Evolutionary conservation across 2,329 filamentous ascomycete genomes (phyloP).

Genomic region (Epichloe coenophiala): DNA sequence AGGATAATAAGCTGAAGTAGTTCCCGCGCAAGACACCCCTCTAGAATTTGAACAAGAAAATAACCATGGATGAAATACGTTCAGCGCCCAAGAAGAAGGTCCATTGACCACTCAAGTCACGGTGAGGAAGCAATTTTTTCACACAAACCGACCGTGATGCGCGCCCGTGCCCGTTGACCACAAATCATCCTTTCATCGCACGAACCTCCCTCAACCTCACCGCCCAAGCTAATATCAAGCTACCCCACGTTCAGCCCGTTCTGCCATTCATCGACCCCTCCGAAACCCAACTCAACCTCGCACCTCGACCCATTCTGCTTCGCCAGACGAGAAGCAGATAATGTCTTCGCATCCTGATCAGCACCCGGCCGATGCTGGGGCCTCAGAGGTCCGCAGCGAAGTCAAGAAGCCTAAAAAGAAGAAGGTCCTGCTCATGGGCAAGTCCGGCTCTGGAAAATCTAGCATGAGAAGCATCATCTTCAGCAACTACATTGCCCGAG

Average conservation of each 20-base stretch:
- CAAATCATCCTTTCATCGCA: background rate
- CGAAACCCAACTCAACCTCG: background rate
- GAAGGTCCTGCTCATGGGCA: slow-evolving; percentile 83
- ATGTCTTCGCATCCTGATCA: slow-evolving; percentile 6
- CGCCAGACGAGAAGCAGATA: background rate
- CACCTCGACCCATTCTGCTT: background rate
- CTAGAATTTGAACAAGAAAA: too few species aligned
- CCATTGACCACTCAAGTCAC: too few species aligned
- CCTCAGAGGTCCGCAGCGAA: slow-evolving; percentile 29
- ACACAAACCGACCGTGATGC: background rate
- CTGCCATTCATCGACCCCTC: background rate
- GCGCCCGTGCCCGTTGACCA: background rate
- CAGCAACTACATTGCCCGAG: slow-evolving; percentile 95
- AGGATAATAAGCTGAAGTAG: too few species aligned
- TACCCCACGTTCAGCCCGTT: background rate
- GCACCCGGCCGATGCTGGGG: background rate
- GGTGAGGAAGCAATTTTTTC: too few species aligned
- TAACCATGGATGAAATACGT: too few species aligned
- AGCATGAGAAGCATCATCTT: slow-evolving; percentile 99
- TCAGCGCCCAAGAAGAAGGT: too few species aligned
- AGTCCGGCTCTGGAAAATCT: slow-evolving; percentile 93
- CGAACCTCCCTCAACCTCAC: background rate
- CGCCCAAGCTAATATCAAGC: background rate
- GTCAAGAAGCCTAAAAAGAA: slow-evolving; percentile 70
- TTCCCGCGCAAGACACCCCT: too few species aligned